These are phyloP conservation scores for Auricularia auricula-judae DNA, from an alignment of 768 basidiomycete genomes.

Conservation along the genomic window DNA sequence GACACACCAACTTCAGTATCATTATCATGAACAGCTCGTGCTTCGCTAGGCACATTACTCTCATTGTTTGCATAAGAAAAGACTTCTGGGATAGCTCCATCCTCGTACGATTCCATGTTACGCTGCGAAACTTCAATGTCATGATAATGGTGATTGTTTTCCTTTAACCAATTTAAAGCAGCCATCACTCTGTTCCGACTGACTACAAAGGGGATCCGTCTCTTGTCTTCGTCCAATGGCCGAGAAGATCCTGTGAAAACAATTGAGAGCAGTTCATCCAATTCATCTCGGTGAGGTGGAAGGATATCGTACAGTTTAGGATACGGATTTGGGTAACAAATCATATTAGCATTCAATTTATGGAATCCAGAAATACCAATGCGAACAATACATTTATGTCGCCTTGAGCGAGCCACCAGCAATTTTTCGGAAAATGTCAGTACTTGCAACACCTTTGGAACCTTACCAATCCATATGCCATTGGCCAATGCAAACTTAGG, in stretches of 20 bases:
- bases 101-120: slow-evolving; percentile 6
- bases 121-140: slow-evolving; percentile 20
- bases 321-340: slow-evolving; percentile 14
- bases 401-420: slow-evolving; percentile 16
- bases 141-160: slow-evolving; percentile 23
- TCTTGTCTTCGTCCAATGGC: slow-evolving; percentile 19
- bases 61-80: slow-evolving; percentile 5
- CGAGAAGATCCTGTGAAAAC: slow-evolving; percentile 19
- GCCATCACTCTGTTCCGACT: slow-evolving; percentile 12
- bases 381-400: slow-evolving; percentile 21
- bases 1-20: slow-evolving; percentile 11
- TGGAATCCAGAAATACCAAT: slow-evolving; percentile 18
- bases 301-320: background rate
- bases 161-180: slow-evolving; percentile 24
- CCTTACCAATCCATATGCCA: slow-evolving; percentile 25
- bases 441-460: slow-evolving; percentile 17
- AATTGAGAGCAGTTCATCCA: slow-evolving; percentile 23
- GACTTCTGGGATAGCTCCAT: slow-evolving; percentile 13
- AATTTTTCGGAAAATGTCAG: slow-evolving; percentile 23
- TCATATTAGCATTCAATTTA: slow-evolving; percentile 25
- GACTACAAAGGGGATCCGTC: slow-evolving; percentile 16
- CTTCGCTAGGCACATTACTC: slow-evolving; percentile 16
- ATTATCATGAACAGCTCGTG: slow-evolving; percentile 16
- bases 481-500: slow-evolving; percentile 22
- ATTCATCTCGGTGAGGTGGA: slow-evolving; percentile 11